A percentile compares a stretch with the other conserved stretches of the same genome.
phyloP scores from a whole-genome alignment of 2,329 filamentous ascomycete genomes.

The Fusarium succisae region DNA sequence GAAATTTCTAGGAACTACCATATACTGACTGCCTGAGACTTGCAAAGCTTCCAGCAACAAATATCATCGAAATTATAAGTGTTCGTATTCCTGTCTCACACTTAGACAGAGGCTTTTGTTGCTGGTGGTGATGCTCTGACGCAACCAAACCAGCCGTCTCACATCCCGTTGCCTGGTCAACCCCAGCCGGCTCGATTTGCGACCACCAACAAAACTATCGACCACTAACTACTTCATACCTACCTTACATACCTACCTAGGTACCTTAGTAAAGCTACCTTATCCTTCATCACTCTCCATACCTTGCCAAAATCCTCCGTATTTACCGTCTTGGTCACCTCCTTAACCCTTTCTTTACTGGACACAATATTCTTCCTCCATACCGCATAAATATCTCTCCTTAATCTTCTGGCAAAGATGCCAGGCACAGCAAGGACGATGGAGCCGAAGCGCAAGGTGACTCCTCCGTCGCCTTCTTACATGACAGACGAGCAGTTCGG shows the following conservation, averaged over 20 bases:
- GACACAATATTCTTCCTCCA: slow-evolving; percentile 31
- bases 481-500: slow-evolving; percentile 76
- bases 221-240: slow-evolving; percentile 3
- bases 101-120: slow-evolving; percentile 28
- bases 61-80: slow-evolving; percentile 18
- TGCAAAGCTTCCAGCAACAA: not conserved
- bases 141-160: slow-evolving; percentile 21
- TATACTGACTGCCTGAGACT: not conserved
- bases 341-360: slow-evolving; percentile 11
- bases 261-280: not conserved
- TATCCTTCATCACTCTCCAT: not conserved
- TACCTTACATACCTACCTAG: not conserved
- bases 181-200: slow-evolving; percentile 29
- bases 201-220: slow-evolving; percentile 27
- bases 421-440: slow-evolving; percentile 47
- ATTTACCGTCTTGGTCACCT: not conserved
- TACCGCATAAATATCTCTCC: slow-evolving; percentile 14
- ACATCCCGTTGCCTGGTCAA: slow-evolving; percentile 43
- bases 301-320: slow-evolving; percentile 9
- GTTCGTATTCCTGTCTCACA: slow-evolving; percentile 5
- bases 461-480: slow-evolving; percentile 69
- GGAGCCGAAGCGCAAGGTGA: slow-evolving; percentile 60
- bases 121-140: slow-evolving; percentile 37
- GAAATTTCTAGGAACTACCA: slow-evolving; percentile 13
- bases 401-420: slow-evolving; percentile 37